Base-by-base conservation (phyloP, 2,329 filamentous ascomycete genomes). In the Claviceps africana region DNA sequence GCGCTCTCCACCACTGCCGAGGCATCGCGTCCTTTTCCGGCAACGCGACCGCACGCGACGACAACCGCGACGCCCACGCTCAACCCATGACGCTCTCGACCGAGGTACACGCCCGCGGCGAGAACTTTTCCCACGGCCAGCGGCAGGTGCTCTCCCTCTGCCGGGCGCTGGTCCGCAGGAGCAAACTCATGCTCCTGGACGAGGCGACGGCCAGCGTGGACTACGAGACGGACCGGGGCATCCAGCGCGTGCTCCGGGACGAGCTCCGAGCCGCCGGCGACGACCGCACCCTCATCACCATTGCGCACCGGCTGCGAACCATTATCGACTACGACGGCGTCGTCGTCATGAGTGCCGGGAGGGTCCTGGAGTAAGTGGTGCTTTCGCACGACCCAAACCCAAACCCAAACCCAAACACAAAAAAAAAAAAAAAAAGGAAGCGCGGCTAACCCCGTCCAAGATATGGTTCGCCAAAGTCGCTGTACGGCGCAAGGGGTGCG, bases 1-100 rank as follows among this genome's bases (percentile, higher is more conserved):
- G 75, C 54, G 82, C 81, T 0, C 70, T 88, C 4, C 72, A 77
- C 31, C 77, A 81, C 45, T 84, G 83, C 57, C 75, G 78, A 58
- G 73, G 82, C 17, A 73, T 83, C 47, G 76, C 74, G 2, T 76
- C 71, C 22, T 76, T 77, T 59, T 70, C 69, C 19, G 67, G 68
- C 25, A 67, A 68, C 42, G 65, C 63, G 51, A 62, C 64, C 0
- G 67, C 69, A 15, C 61, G 63, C 17, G 60, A 61, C 1, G 60
- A 64, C 54, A 33, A 9, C 6, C 9, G 13, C 31, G 31, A 33
- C 31, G 13, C 8, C 31, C 31, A 57, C 17, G 51, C 53, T 17
- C 57, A 59, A 39, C 57, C 58, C 49, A 64, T 69, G 47, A 61
- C 63, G 9, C 67, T 79, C 1, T 60, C 67, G 11, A 76, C 75